Evolutionary conservation across 495 filamentous ascomycete genomes (phyloP).

Genomic region (Tuber brumale): DNA sequence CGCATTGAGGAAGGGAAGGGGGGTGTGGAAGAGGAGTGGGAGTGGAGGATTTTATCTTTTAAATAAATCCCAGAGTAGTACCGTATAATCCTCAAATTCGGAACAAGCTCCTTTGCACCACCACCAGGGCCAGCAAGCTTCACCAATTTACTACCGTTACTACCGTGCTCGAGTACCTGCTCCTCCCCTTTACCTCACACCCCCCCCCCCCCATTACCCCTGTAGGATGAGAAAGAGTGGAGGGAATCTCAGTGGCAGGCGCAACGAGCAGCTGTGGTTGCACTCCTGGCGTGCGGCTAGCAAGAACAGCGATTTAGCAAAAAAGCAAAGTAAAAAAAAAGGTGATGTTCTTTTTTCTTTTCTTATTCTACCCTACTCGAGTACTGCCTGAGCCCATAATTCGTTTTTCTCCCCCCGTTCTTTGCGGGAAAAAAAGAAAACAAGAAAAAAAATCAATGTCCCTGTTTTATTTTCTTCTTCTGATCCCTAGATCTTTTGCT

Average conservation of each 20-base stretch:
- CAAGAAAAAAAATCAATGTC: background rate
- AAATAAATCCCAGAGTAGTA: constrained; percentile 18
- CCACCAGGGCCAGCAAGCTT: constrained; percentile 28
- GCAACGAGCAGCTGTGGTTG: background rate
- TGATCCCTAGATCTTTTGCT: background rate
- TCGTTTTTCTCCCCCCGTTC: background rate
- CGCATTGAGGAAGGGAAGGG: constrained; percentile 23
- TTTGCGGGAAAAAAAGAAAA: background rate
- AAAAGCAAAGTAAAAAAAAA: background rate
- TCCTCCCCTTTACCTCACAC: constrained; percentile 11
- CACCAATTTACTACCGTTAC: constrained; percentile 1
- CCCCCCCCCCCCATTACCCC: constrained; percentile 20
- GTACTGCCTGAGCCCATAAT: background rate
- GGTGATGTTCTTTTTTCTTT: background rate
- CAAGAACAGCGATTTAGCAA: background rate
- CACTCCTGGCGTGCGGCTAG: background rate
- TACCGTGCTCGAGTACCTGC: constrained; percentile 1
- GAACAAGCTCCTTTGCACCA: constrained; percentile 23
- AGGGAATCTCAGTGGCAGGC: background rate
- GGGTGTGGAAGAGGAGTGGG: constrained; percentile 1
- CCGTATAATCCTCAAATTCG: constrained; percentile 11
- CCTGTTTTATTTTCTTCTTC: background rate
- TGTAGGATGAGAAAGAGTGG: background rate
- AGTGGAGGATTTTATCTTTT: constrained; percentile 19
- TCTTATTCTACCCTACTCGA: background rate